These are phyloP conservation scores for Drosera spatulata DNA, from an alignment of 179 eudicot species.

Conservation along the genomic window DNA sequence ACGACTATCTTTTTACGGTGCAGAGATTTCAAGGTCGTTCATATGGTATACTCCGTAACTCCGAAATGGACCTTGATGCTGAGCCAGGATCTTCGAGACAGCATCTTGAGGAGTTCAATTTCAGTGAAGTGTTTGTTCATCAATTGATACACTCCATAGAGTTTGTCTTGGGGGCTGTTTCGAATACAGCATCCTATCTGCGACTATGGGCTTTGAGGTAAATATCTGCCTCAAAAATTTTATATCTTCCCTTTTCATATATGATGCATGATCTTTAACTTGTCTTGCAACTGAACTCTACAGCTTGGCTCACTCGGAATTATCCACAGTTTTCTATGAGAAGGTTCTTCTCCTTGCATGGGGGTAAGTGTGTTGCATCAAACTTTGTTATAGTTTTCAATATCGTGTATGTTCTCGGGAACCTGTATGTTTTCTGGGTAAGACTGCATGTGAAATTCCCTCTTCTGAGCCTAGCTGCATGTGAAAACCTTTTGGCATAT, in stretches of 20 bases:
- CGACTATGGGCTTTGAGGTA: slow-evolving; percentile 79
- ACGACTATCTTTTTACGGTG: slow-evolving; percentile 4
- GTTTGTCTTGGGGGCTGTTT: slow-evolving; percentile 67
- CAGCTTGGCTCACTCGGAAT: slow-evolving; percentile 72
- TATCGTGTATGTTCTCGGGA: too few relatives aligned
- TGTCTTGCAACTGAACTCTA: not conserved
- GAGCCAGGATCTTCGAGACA: slow-evolving; percentile 39
- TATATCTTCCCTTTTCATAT: too few relatives aligned
- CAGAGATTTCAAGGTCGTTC: slow-evolving; percentile 54
- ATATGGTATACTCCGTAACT: slow-evolving; percentile 27
- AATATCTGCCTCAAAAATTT: too few relatives aligned
- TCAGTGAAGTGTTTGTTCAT: slow-evolving; percentile 63
- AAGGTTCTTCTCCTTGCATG: slow-evolving; percentile 69
- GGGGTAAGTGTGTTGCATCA: slow-evolving; percentile 40
- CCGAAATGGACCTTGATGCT: slow-evolving; percentile 34
- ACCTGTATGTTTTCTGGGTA: too few relatives aligned
- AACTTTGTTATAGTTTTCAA: too few relatives aligned
- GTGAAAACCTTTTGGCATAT: too few relatives aligned
- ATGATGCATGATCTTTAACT: too few relatives aligned
- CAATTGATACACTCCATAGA: slow-evolving; percentile 71
- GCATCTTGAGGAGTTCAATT: slow-evolving; percentile 47
- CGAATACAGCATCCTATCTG: slow-evolving; percentile 73
- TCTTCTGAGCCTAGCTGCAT: too few relatives aligned
- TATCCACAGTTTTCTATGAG: slow-evolving; percentile 66
- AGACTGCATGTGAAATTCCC: too few relatives aligned